Conservation (phyloP, 306 rosid species). For the Cajanus cajan region DNA sequence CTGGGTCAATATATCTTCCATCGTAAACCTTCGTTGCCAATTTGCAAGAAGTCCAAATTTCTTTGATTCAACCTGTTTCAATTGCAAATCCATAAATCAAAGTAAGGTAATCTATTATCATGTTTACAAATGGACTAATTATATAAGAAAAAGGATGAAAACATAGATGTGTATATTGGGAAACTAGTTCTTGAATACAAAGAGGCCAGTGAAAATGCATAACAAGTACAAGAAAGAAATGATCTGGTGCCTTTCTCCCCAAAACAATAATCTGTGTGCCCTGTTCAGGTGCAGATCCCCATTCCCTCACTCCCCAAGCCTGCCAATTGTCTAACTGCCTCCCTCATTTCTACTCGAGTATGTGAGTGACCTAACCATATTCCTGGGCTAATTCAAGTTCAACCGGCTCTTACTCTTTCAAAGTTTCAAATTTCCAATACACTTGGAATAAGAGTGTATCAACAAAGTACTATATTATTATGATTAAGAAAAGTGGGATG, state of each 20-base stretch:
- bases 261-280: neutral
- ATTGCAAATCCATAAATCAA: slow-evolving; percentile 17
- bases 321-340: neutral
- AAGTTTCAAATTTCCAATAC: neutral
- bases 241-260: neutral
- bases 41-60: slow-evolving; percentile 91
- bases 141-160: neutral
- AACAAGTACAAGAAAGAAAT: neutral
- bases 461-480: neutral
- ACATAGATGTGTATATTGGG: neutral
- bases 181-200: slow-evolving; percentile 16
- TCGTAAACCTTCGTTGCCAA: slow-evolving; percentile 95
- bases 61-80: slow-evolving; percentile 86
- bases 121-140: neutral
- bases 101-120: neutral
- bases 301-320: neutral
- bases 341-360: neutral
- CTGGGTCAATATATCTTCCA: slow-evolving; percentile 98
- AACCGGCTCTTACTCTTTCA: neutral
- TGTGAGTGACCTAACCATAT: neutral
- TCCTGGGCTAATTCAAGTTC: neutral
- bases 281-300: neutral
- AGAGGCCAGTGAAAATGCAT: neutral
- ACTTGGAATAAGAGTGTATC: neutral
- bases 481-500: neutral